A percentile compares a stretch with the other conserved stretches of the same genome.
phyloP scores from a whole-genome alignment of 129 eudicot species.

The Chrysanthemum lavandulifolium region DNA sequence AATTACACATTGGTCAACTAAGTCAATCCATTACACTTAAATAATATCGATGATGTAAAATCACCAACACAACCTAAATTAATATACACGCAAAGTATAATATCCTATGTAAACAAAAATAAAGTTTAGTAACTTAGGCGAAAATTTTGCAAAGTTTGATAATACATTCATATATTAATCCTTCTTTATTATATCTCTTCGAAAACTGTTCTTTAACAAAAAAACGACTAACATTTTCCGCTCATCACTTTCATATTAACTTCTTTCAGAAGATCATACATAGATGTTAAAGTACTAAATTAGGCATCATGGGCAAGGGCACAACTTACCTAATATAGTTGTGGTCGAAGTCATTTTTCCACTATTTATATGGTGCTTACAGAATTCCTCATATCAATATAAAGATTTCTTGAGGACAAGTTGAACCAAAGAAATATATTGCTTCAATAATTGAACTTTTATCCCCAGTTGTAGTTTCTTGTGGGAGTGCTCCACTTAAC shows the following conservation, averaged over 20 bases:
- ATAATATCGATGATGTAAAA: too few species aligned
- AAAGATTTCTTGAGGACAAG: slow-evolving; percentile 8
- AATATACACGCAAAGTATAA: too few species aligned
- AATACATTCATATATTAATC: neutral
- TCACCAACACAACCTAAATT: too few species aligned
- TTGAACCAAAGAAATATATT: slow-evolving; percentile 13
- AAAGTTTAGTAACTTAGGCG: too few species aligned
- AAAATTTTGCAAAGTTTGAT: too few species aligned
- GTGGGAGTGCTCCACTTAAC: slow-evolving; percentile 17
- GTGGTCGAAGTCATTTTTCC: neutral
- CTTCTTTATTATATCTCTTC: neutral
- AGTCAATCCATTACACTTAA: too few species aligned
- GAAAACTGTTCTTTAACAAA: neutral
- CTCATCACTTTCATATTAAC: neutral
- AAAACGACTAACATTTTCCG: neutral
- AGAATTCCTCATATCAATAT: slow-evolving; percentile 4
- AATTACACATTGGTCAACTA: too few species aligned
- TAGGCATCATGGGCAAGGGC: too few species aligned
- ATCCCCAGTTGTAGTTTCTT: slow-evolving; percentile 17
- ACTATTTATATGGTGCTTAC: slow-evolving; percentile 9
- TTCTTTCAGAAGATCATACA: neutral
- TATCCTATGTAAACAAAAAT: too few species aligned
- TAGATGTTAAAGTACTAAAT: neutral
- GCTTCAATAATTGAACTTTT: slow-evolving; percentile 19
- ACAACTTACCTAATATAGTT: neutral